Evolutionary conservation across 441 rosid species (phyloP).

Genomic region (Codiaeum variegatum): DNA sequence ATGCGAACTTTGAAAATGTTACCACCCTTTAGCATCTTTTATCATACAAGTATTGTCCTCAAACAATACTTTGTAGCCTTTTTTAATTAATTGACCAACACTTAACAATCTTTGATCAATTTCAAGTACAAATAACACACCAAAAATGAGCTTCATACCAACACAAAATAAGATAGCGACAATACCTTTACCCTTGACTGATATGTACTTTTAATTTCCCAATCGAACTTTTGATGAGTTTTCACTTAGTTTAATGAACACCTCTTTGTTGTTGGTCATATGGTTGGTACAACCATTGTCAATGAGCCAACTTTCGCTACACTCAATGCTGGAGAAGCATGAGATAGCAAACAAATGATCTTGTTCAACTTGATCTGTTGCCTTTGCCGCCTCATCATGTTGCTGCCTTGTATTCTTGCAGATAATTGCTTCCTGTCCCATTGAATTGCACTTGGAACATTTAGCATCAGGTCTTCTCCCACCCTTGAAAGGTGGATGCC

Average conservation of each 20-base stretch:
- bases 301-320: background rate
- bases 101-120: constrained; percentile 12
- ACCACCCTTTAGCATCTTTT: too few species aligned
- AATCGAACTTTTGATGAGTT: background rate
- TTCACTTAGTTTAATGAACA: background rate
- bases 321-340: too few species aligned
- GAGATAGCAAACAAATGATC: too few species aligned
- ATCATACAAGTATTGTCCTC: background rate
- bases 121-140: background rate
- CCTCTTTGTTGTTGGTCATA: background rate
- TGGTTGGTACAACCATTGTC: background rate
- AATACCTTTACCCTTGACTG: constrained; percentile 1
- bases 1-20: background rate
- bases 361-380: too few species aligned
- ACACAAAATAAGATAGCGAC: background rate
- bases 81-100: background rate
- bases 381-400: too few species aligned
- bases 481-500: background rate
- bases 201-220: background rate
- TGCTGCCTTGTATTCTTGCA: too few species aligned
- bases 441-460: background rate
- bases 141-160: constrained; percentile 7
- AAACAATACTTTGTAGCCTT: background rate
- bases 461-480: constrained; percentile 1
- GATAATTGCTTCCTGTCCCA: background rate